A percentile compares a stretch with the other conserved stretches of the same genome.
Evolutionary conservation across 371 early-diverging fungal species (phyloP).

Genomic region (Entomophthora muscae): DNA sequence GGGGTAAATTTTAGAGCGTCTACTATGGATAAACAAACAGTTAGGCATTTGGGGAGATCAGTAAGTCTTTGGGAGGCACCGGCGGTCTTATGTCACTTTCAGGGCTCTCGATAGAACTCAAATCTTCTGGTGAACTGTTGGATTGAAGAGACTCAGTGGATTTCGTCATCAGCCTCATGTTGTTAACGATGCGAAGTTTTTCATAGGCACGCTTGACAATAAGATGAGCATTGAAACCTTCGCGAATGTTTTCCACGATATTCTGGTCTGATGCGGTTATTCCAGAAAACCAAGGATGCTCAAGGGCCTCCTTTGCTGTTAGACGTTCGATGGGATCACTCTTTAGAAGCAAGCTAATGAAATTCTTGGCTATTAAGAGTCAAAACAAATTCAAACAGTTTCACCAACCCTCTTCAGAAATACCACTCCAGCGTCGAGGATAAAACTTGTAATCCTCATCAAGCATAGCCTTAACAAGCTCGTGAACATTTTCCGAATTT

Average conservation of each 20-base stretch:
- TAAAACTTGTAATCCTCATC: slow-evolving; percentile 50
- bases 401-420: slow-evolving; percentile 40
- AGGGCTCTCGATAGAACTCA: too few relatives aligned
- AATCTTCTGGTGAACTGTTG: not conserved
- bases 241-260: slow-evolving; percentile 46
- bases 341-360: slow-evolving; percentile 60
- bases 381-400: not conserved
- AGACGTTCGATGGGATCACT: slow-evolving; percentile 52
- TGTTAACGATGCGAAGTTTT: slow-evolving; percentile 10
- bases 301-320: slow-evolving; percentile 62
- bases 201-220: slow-evolving; percentile 6
- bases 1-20: too few relatives aligned
- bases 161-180: not conserved
- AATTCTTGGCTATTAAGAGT: slow-evolving; percentile 55
- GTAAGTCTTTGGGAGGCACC: too few relatives aligned
- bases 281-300: slow-evolving; percentile 69
- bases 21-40: too few relatives aligned
- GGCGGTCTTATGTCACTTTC: too few relatives aligned
- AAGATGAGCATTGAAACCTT: slow-evolving; percentile 32
- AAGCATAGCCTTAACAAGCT: slow-evolving; percentile 40
- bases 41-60: too few relatives aligned
- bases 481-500: slow-evolving; percentile 35
- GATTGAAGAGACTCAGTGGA: not conserved
- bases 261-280: slow-evolving; percentile 32
- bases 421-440: slow-evolving; percentile 58